A percentile compares a stretch with the other conserved stretches of the same genome.
phyloP scores from a whole-genome alignment of 148 eudicot species.

The Silene conica region DNA sequence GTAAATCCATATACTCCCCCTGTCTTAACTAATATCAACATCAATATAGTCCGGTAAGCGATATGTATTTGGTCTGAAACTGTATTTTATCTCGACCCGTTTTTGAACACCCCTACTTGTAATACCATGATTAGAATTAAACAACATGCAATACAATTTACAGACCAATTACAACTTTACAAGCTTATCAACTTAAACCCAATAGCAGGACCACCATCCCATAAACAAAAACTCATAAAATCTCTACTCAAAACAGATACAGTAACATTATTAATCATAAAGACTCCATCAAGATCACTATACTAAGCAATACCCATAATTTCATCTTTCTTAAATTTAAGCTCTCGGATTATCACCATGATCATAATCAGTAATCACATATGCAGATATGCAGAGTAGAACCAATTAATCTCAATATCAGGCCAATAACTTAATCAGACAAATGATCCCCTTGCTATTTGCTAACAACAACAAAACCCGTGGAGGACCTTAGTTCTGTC shows the following conservation, averaged over 20 bases:
- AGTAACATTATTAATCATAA: neutral
- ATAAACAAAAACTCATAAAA: neutral
- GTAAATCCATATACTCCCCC: too few species aligned
- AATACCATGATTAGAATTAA: slow-evolving; percentile 8
- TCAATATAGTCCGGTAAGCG: too few species aligned
- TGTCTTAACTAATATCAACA: too few species aligned
- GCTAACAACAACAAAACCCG: neutral
- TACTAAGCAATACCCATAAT: neutral
- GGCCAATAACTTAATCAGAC: neutral
- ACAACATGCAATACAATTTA: neutral
- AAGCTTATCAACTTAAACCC: neutral
- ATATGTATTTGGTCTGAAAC: too few species aligned
- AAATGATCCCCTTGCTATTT: neutral
- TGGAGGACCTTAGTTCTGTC: too few species aligned
- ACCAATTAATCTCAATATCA: neutral
- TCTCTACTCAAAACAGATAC: neutral
- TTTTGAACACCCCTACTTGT: too few species aligned
- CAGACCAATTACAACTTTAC: neutral
- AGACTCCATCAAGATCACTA: neutral
- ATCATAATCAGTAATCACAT: too few species aligned
- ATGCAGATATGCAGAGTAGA: neutral
- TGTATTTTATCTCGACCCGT: too few species aligned
- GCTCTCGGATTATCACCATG: neutral
- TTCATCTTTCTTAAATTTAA: neutral
- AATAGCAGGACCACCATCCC: neutral